phyloP scores from a whole-genome alignment of 768 basidiomycete species.

The Kwoniella heveanensis region DNA sequence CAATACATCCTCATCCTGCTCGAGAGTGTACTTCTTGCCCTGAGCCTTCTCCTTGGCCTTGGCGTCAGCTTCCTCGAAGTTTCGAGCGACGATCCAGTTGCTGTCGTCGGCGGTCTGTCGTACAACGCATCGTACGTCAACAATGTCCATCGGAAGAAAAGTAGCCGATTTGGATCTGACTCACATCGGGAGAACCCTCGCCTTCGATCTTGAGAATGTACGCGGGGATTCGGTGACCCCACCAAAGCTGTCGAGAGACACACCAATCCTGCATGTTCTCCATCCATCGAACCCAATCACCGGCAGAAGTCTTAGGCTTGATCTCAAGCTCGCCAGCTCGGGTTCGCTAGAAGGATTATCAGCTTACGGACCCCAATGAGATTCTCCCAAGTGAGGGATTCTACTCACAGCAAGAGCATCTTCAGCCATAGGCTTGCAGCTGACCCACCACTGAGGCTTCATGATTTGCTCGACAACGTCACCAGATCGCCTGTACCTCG shows the following conservation, averaged over 20 bases:
- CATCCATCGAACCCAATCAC: constrained; percentile 95
- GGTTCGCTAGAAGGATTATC: constrained; percentile 74
- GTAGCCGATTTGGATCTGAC: constrained; percentile 23
- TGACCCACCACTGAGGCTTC: constrained; percentile 99
- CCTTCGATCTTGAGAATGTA: constrained; percentile 89
- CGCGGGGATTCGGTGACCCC: constrained; percentile 95
- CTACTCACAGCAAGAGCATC: constrained; percentile 75
- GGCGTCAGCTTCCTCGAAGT: constrained; percentile 74
- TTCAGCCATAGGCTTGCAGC: constrained; percentile 85
- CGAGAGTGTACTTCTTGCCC: constrained; percentile 70
- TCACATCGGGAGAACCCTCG: constrained; percentile 62
- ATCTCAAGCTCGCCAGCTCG: constrained; percentile 82
- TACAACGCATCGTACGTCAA: background rate
- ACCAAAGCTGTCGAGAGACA: constrained; percentile 97
- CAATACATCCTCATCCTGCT: constrained; percentile 94
- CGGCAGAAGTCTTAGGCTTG: constrained; percentile 79
- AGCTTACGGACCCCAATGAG: too few species aligned
- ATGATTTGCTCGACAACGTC: constrained; percentile 92
- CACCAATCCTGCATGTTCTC: constrained; percentile 98
- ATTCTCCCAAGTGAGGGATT: constrained; percentile 1
- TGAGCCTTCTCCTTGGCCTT: constrained; percentile 68
- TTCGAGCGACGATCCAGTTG: constrained; percentile 90
- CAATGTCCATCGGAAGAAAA: constrained; percentile 50
- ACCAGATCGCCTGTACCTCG: constrained; percentile 77
- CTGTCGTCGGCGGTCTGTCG: constrained; percentile 67